A percentile compares a stretch with the other conserved stretches of the same genome.
phyloP scores from a whole-genome alignment of 305 asterid species.

The Solanum hybrid region DNA sequence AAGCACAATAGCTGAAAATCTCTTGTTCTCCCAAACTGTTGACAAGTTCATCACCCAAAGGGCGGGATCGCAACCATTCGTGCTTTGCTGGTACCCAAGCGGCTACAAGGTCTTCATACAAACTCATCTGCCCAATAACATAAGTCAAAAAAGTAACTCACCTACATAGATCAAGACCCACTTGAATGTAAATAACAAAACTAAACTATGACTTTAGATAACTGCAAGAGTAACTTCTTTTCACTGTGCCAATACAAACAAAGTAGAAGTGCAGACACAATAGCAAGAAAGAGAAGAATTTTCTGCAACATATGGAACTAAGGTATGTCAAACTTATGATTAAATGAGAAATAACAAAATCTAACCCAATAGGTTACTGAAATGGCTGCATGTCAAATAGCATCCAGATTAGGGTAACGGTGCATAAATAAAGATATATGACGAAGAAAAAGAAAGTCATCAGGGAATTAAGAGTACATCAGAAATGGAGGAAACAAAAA shows the following conservation, averaged over 20 bases:
- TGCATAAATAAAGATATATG: background rate
- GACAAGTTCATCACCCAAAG: slow-evolving; percentile 73
- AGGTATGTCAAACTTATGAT: background rate
- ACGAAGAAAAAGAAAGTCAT: background rate
- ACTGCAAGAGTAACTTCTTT: background rate
- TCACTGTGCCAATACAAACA: background rate
- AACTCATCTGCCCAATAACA: slow-evolving; percentile 68
- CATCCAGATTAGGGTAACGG: background rate
- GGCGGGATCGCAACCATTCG: slow-evolving; percentile 75
- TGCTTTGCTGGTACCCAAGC: slow-evolving; percentile 97
- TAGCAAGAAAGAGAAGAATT: slow-evolving; percentile 7
- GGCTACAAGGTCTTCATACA: slow-evolving; percentile 94
- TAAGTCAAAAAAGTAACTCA: background rate
- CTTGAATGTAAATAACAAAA: background rate
- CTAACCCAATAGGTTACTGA: background rate
- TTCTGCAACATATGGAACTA: background rate
- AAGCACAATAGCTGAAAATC: slow-evolving; percentile 91
- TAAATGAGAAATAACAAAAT: background rate
- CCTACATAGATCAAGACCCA: background rate
- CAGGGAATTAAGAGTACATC: background rate
- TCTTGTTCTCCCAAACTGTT: slow-evolving; percentile 57
- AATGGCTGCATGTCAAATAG: background rate
- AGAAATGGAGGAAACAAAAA: background rate
- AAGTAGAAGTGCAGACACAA: slow-evolving; percentile 8
- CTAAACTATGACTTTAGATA: background rate